These are phyloP conservation scores for Oryza brachyantha DNA, from an alignment of 176 grass and related monocot genomes.

Conservation along the genomic window DNA sequence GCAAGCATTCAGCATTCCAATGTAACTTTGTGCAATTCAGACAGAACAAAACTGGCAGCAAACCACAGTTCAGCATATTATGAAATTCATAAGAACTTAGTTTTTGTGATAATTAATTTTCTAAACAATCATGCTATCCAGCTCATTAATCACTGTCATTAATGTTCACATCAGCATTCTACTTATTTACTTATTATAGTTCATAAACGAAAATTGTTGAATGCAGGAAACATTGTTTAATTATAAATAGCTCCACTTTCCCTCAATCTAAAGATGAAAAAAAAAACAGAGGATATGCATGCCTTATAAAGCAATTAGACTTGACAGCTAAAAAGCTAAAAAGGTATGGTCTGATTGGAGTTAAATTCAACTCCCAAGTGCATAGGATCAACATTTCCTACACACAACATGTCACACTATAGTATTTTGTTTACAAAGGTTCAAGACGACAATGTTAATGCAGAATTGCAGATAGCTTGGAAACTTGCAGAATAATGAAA, in stretches of 20 bases:
- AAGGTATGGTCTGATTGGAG: background rate
- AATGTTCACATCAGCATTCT: background rate
- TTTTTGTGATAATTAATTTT: background rate
- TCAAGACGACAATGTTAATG: background rate
- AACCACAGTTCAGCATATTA: background rate
- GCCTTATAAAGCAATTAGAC: background rate
- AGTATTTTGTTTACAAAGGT: background rate
- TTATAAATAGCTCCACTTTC: background rate
- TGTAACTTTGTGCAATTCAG: background rate
- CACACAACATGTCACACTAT: background rate
- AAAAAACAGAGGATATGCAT: background rate
- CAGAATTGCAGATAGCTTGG: background rate
- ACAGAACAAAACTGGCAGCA: background rate
- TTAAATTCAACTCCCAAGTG: background rate
- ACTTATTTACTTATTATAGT: background rate
- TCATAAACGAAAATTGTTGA: background rate
- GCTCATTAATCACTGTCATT: background rate
- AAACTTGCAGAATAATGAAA: background rate
- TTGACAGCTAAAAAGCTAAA: background rate
- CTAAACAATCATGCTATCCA: background rate
- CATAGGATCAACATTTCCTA: background rate
- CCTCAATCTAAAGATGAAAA: background rate
- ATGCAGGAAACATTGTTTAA: background rate
- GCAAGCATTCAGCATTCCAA: background rate
- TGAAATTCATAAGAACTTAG: background rate